phyloP scores from a whole-genome alignment of 495 filamentous ascomycete genomes.

The Penicillium longicatenatum region DNA sequence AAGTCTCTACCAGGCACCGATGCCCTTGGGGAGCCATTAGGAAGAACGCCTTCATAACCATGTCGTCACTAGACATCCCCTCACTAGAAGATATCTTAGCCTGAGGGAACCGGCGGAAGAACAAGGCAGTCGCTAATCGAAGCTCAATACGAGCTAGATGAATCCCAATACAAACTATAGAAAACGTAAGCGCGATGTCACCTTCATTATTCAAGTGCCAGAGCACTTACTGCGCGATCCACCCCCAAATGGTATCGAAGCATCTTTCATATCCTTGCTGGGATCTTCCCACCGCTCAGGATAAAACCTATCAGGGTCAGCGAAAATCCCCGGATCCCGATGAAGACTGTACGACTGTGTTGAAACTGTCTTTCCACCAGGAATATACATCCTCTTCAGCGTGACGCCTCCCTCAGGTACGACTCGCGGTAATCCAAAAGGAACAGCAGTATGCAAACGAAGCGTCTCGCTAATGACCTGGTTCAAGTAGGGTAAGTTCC shows the following conservation, averaged over 20 bases:
- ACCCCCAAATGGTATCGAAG: conserved; percentile 55
- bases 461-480: conserved; percentile 52
- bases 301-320: conserved; percentile 41
- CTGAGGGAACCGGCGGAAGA: conserved; percentile 36
- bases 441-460: conserved; percentile 53
- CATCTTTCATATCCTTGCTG: conserved; percentile 54
- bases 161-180: conserved; percentile 42
- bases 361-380: conserved; percentile 32
- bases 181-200: background rate
- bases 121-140: conserved; percentile 33
- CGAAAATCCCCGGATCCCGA: conserved; percentile 32
- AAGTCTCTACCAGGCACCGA: conserved; percentile 47
- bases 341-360: conserved; percentile 50
- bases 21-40: conserved; percentile 44
- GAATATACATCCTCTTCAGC: conserved; percentile 33
- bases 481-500: conserved; percentile 42
- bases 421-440: conserved; percentile 43
- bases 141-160: conserved; percentile 41
- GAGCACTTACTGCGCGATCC: conserved; percentile 42
- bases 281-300: conserved; percentile 44
- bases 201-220: background rate
- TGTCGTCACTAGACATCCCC: conserved; percentile 47
- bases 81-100: conserved; percentile 29
- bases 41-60: conserved; percentile 44
- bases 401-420: conserved; percentile 31